Evolutionary conservation across 169 alveolate genomes (phyloP).

Genomic region (Cryptosporidium felis): DNA sequence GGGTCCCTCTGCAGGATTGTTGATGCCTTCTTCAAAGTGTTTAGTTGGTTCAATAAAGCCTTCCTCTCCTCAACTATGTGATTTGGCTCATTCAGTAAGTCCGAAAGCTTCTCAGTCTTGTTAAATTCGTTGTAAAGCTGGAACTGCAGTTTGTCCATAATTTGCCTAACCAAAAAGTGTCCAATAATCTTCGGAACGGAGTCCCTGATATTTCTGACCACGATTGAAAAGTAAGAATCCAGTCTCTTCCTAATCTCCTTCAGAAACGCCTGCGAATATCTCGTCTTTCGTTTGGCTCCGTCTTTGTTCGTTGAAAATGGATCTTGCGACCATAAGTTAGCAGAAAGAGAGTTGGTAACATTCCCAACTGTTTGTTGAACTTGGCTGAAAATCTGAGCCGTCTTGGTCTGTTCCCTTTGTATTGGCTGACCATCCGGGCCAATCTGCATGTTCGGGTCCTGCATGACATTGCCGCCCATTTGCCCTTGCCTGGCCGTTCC

Average conservation of each 20-base stretch:
- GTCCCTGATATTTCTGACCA: conserved; percentile 95
- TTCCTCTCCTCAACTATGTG: conserved; percentile 84
- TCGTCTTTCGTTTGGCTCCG: not conserved
- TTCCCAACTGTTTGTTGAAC: conserved; percentile 67
- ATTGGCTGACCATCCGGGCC: conserved; percentile 69
- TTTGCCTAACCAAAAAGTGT: conserved; percentile 85
- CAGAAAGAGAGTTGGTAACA: conserved; percentile 41
- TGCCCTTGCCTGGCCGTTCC: conserved; percentile 9
- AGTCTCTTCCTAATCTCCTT: conserved; percentile 93
- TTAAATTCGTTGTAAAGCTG: conserved; percentile 83
- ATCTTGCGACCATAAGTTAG: conserved; percentile 59
- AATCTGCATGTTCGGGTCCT: conserved; percentile 3
- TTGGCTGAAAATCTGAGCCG: conserved; percentile 57
- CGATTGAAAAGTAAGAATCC: conserved; percentile 94
- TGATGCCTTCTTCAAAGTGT: conserved; percentile 82
- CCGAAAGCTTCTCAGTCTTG: conserved; percentile 78
- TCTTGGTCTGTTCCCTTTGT: conserved; percentile 43
- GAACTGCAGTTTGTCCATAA: conserved; percentile 85
- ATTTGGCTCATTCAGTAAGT: conserved; percentile 83
- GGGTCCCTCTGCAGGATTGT: conserved; percentile 81
- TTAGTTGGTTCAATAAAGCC: conserved; percentile 77
- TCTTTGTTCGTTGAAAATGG: conserved; percentile 53
- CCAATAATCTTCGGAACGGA: conserved; percentile 96
- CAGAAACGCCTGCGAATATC: conserved; percentile 77
- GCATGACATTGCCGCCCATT: conserved; percentile 5